Evolutionary conservation across 2,329 filamentous ascomycete species (phyloP).

Genomic region (Scedosporium aurantiacum): DNA sequence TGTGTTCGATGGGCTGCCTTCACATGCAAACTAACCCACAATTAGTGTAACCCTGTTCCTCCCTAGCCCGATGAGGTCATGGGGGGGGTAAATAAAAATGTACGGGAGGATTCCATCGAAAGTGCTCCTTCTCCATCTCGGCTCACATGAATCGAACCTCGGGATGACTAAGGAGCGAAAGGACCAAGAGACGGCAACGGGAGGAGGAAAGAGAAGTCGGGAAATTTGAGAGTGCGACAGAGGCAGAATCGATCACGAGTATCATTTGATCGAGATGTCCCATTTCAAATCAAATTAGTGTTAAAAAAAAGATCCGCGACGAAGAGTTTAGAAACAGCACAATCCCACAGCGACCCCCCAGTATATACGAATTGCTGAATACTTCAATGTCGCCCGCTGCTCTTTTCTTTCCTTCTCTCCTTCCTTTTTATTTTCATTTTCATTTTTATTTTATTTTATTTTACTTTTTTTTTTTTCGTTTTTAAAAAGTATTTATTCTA

Average conservation of each 20-base stretch:
- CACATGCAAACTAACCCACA: slow-evolving; percentile 5
- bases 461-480: too few relatives aligned
- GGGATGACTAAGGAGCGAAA: background rate
- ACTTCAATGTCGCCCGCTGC: too few relatives aligned
- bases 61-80: slow-evolving; percentile 1
- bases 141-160: slow-evolving; percentile 1
- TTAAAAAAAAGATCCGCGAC: too few relatives aligned
- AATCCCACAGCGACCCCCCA: too few relatives aligned
- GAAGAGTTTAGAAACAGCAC: too few relatives aligned
- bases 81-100: background rate
- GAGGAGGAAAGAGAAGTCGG: background rate
- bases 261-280: too few relatives aligned
- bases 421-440: too few relatives aligned
- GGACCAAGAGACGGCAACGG: background rate
- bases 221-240: background rate
- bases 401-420: too few relatives aligned
- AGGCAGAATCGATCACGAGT: background rate
- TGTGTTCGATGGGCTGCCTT: background rate
- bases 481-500: too few relatives aligned
- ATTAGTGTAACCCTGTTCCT: background rate
- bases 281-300: too few relatives aligned
- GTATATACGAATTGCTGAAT: too few relatives aligned
- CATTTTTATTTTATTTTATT: too few relatives aligned
- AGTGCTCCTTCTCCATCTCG: background rate
- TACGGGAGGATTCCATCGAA: background rate